Evolutionary conservation across 2,329 filamentous ascomycete species (phyloP).

Genomic region (Colletotrichum ledebouriae): DNA sequence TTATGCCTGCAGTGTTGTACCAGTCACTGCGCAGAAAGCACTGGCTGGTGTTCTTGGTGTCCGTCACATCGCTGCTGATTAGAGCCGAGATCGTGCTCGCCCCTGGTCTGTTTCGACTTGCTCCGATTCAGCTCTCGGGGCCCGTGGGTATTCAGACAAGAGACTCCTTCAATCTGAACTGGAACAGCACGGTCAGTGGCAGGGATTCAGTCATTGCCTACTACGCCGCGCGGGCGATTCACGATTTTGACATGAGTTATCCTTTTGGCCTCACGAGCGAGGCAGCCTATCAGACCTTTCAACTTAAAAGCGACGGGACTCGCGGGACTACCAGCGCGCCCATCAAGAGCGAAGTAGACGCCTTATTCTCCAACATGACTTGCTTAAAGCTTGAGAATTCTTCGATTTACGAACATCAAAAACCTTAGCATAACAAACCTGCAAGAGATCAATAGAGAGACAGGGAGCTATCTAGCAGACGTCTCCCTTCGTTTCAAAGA

Average conservation of each 20-base stretch:
- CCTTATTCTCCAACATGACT: too few species aligned
- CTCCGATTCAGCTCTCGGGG: neutral
- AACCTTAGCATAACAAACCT: too few species aligned
- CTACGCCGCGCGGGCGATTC: too few species aligned
- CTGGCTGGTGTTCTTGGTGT: slow-evolving; percentile 14
- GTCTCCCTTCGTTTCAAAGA: slow-evolving; percentile 4
- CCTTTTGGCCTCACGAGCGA: too few species aligned
- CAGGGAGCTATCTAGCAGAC: slow-evolving; percentile 12
- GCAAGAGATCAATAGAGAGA: neutral
- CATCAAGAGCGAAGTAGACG: too few species aligned
- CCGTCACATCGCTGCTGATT: slow-evolving; percentile 12
- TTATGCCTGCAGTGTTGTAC: slow-evolving; percentile 25
- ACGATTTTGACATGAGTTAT: too few species aligned
- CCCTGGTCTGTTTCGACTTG: slow-evolving; percentile 16
- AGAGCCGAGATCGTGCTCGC: slow-evolving; percentile 33
- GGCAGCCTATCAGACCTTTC: too few species aligned
- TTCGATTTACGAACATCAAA: too few species aligned
- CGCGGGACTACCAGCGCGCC: too few species aligned
- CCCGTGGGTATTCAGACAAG: neutral
- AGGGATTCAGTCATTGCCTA: too few species aligned
- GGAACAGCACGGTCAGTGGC: neutral
- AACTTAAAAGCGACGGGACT: too few species aligned
- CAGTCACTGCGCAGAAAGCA: slow-evolving; percentile 18
- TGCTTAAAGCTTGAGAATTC: too few species aligned
- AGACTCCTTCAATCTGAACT: slow-evolving; percentile 7